Evolutionary conservation across 768 basidiomycete genomes (phyloP).

Genomic region (Hericium coralloides): DNA sequence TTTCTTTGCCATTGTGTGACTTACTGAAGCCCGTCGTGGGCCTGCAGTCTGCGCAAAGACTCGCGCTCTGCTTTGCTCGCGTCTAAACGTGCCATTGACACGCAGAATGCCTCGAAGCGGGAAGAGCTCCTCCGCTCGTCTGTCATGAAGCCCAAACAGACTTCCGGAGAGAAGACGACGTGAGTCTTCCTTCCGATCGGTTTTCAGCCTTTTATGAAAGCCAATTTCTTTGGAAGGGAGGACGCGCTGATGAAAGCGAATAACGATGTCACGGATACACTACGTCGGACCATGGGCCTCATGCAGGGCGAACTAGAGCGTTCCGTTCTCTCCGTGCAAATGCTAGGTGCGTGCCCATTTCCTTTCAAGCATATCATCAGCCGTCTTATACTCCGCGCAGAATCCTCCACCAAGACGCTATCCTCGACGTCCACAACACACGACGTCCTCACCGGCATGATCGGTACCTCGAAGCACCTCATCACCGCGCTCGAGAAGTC

Average conservation of each 20-base stretch:
- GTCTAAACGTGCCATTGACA: conserved; percentile 70
- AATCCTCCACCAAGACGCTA: conserved; percentile 72
- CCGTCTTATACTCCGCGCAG: conserved; percentile 29
- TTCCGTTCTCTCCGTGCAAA: conserved; percentile 77
- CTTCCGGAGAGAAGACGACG: conserved; percentile 51
- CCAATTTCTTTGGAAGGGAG: conserved; percentile 37
- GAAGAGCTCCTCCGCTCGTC: conserved; percentile 62
- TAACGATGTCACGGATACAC: conserved; percentile 78
- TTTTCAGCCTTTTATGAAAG: neutral
- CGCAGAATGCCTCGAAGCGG: conserved; percentile 44
- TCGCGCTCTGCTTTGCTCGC: conserved; percentile 58
- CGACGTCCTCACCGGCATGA: conserved; percentile 59
- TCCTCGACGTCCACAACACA: conserved; percentile 68
- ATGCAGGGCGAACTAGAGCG: conserved; percentile 93
- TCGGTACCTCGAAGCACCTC: conserved; percentile 75
- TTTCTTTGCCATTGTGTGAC: neutral
- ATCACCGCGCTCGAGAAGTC: conserved; percentile 83
- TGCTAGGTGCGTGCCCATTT: conserved; percentile 50
- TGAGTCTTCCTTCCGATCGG: conserved; percentile 25
- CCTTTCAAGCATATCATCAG: neutral
- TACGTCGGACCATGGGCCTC: conserved; percentile 73
- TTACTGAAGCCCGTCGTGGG: neutral
- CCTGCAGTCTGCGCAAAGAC: conserved; percentile 47
- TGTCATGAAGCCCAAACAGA: conserved; percentile 37
- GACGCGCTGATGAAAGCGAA: conserved; percentile 87